Evolutionary conservation across 139 green algal species (phyloP).

Genomic region (Zygnema circumcarinatum): DNA sequence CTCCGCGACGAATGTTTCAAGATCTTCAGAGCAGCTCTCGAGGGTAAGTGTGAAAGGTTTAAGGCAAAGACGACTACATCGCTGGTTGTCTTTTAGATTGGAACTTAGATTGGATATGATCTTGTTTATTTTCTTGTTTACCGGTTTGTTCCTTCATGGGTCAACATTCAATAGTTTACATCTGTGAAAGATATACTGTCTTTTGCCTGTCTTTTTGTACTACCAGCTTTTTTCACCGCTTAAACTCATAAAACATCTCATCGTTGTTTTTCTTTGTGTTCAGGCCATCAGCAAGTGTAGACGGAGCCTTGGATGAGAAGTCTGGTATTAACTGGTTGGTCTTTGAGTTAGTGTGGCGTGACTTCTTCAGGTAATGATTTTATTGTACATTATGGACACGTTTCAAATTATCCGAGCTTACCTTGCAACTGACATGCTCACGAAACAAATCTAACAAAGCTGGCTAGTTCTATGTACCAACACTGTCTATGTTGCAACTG

Average conservation of each 20-base stretch:
- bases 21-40: constrained; percentile 34
- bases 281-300: neutral
- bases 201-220: too few species aligned
- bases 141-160: neutral
- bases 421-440: too few species aligned
- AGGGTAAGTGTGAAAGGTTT: constrained; percentile 20
- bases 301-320: neutral
- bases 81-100: neutral
- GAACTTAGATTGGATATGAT: neutral
- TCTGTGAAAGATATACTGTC: too few species aligned
- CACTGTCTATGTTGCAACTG: too few species aligned
- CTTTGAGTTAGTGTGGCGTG: constrained; percentile 85
- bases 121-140: neutral
- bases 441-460: too few species aligned
- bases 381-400: too few species aligned
- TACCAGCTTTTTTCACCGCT: too few species aligned
- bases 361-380: constrained; percentile 77
- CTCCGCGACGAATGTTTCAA: constrained; percentile 72
- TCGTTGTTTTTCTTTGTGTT: too few species aligned
- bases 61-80: neutral
- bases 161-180: too few species aligned
- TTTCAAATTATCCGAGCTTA: too few species aligned
- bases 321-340: constrained; percentile 72
- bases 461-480: too few species aligned
- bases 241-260: too few species aligned